Evolutionary conservation across 78 protist species (phyloP).

Genomic region (Dictyostelium intermedium): DNA sequence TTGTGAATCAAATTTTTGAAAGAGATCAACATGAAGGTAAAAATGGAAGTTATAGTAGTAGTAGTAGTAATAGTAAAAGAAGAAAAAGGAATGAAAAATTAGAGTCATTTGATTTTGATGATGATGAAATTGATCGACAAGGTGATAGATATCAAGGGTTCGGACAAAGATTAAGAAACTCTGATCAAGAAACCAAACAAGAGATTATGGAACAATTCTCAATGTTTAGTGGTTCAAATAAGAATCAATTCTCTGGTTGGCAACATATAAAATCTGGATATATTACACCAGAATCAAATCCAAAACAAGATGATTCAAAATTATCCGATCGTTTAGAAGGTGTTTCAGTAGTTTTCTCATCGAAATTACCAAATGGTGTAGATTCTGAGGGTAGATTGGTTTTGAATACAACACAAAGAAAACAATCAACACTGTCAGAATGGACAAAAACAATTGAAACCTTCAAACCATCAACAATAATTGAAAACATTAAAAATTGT

Average conservation of each 20-base stretch:
- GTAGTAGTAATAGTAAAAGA: neutral
- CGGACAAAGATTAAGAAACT: neutral
- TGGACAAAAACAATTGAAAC: neutral
- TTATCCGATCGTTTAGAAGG: constrained; percentile 25
- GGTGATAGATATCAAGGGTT: neutral
- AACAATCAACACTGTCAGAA: neutral
- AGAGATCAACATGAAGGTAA: neutral
- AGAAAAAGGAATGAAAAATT: neutral
- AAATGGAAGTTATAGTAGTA: neutral
- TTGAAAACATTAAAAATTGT: constrained; percentile 15
- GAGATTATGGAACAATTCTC: neutral
- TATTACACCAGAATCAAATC: constrained; percentile 48
- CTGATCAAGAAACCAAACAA: neutral
- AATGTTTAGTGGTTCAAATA: constrained; percentile 28
- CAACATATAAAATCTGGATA: constrained; percentile 53
- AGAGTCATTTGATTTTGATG: neutral
- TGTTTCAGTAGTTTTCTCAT: constrained; percentile 30
- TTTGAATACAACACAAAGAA: neutral
- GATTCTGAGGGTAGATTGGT: constrained; percentile 57
- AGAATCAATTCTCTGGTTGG: constrained; percentile 41
- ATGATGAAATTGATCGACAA: neutral
- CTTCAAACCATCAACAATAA: constrained; percentile 26
- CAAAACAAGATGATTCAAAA: constrained; percentile 41
- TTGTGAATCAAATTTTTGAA: constrained; percentile 24
- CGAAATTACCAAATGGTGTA: neutral